These are phyloP conservation scores for Umbilicaria muhlenbergii DNA, from an alignment of 495 filamentous ascomycete genomes.

Conservation along the genomic window DNA sequence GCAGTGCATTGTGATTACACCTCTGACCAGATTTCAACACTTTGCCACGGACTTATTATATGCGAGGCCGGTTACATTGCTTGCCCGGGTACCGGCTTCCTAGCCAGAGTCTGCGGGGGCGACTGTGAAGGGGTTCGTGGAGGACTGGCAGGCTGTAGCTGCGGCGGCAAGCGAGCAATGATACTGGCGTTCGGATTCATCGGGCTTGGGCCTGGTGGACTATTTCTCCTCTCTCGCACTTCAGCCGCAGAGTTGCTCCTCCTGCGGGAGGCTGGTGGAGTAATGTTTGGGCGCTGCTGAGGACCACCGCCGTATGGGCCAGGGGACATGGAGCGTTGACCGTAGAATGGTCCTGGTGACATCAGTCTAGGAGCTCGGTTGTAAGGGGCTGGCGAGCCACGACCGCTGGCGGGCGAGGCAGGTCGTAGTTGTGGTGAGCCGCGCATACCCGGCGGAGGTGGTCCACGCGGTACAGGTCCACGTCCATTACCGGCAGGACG, in stretches of 20 bases:
- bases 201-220: conserved; percentile 43
- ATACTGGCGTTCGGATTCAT: conserved; percentile 32
- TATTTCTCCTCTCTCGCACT: conserved; percentile 27
- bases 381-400: conserved; percentile 24
- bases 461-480: conserved; percentile 23
- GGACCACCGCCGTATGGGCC: conserved; percentile 23
- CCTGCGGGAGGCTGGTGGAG: conserved; percentile 25
- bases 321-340: conserved; percentile 22
- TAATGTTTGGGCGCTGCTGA: conserved; percentile 30
- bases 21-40: no score
- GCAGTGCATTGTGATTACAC: no score
- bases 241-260: conserved; percentile 37
- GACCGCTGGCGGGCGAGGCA: conserved; percentile 25
- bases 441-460: conserved; percentile 34
- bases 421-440: conserved; percentile 34
- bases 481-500: conserved; percentile 38
- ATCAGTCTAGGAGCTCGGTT: conserved; percentile 17
- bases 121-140: conserved; percentile 18
- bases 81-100: conserved; percentile 25
- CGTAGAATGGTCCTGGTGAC: conserved; percentile 9
- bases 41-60: no score
- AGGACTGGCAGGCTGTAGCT: conserved; percentile 12
- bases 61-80: conserved; percentile 6
- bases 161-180: conserved; percentile 13
- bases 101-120: conserved; percentile 20